Base-by-base conservation (phyloP, 306 rosid genomes). In the Adenanthera pavonina region DNA sequence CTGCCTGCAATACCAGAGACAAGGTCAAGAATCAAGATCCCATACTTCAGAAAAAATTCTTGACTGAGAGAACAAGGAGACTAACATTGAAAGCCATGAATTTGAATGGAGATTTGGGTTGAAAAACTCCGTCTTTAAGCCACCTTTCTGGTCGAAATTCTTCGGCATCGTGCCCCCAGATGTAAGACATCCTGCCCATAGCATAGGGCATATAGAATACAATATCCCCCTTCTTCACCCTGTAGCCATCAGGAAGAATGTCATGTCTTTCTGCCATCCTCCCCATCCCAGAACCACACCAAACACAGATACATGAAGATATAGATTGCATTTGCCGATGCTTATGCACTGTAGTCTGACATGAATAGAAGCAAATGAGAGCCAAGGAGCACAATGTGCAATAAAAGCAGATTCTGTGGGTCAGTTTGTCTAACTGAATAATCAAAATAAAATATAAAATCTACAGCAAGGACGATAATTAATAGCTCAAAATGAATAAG, bases 71-170 rank as follows among this genome's bases (percentile, higher is more conserved):
- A 13, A 13, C 10, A 35, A 6, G 5, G 69, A 13, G 30, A 62
- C 69, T 62, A 34, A 62, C 69, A 62, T 62, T 33, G 9, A 35
- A 62, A 12, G 69, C 69, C 34, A 62, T 35, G 19, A 62, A 35
- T 34, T 34, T 62, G 69, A 34, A 62, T 12, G 69, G 69, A 62
- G 44, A 62, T 13, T 62, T 19, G 0, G 19, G n/a, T 62, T 35
- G 69, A 62, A 62, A 62, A 62, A 35, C 44, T 34, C 69, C 69
- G 34, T 62, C 69, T 62, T 34, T 62, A 13, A 62, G 69, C 69
- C 69, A 62, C 38, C 69, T 62, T 62, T 62, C 69, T 13, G 69
- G 69, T 62, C 19, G 44, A 62, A 62, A 62, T 62, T 33, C 69
- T 38, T 5, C 44, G 5, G 69, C 69, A 62, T 62, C 19, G 34